Conservation (phyloP, 805 yeast species). For the Candida nemodendra region DNA sequence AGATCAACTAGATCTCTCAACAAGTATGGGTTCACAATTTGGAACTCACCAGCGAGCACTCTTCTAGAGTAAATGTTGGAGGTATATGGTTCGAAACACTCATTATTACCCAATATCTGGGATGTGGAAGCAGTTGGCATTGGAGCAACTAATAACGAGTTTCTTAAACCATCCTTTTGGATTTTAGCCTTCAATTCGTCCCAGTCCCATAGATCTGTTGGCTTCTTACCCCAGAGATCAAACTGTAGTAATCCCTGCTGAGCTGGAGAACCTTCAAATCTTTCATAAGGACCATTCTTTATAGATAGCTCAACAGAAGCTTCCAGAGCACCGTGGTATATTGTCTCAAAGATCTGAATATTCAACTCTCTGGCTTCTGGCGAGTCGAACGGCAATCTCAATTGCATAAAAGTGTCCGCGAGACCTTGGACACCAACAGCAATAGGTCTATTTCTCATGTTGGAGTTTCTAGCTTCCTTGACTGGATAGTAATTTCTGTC, state of each 20-base stretch:
- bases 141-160: slow-evolving; percentile 60
- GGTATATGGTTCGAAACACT: slow-evolving; percentile 63
- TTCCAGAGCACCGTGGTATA: slow-evolving; percentile 59
- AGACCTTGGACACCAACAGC: slow-evolving; percentile 65
- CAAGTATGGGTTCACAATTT: slow-evolving; percentile 59
- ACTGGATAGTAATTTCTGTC: slow-evolving; percentile 59
- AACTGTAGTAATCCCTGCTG: slow-evolving; percentile 56
- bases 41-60: slow-evolving; percentile 64
- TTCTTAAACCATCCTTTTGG: slow-evolving; percentile 51
- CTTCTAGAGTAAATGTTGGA: slow-evolving; percentile 62
- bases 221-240: slow-evolving; percentile 59
- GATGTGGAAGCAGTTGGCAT: slow-evolving; percentile 71
- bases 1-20: slow-evolving; percentile 56
- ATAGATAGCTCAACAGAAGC: slow-evolving; percentile 54
- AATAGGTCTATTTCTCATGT: slow-evolving; percentile 59
- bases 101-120: slow-evolving; percentile 60
- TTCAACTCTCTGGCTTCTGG: slow-evolving; percentile 55
- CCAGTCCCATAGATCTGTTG: slow-evolving; percentile 60
- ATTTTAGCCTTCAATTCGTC: slow-evolving; percentile 49
- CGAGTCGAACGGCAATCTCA: slow-evolving; percentile 58
- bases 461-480: slow-evolving; percentile 51
- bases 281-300: slow-evolving; percentile 49
- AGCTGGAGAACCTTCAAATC: slow-evolving; percentile 58
- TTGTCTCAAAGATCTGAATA: slow-evolving; percentile 60
- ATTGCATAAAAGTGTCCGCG: slow-evolving; percentile 56